Percentiles rank a stretch among this genome's conserved stretches.
These are phyloP conservation scores for Aschersonia sp. DNA, from an alignment of 2,329 filamentous ascomycete genomes.

Conservation along the genomic window DNA sequence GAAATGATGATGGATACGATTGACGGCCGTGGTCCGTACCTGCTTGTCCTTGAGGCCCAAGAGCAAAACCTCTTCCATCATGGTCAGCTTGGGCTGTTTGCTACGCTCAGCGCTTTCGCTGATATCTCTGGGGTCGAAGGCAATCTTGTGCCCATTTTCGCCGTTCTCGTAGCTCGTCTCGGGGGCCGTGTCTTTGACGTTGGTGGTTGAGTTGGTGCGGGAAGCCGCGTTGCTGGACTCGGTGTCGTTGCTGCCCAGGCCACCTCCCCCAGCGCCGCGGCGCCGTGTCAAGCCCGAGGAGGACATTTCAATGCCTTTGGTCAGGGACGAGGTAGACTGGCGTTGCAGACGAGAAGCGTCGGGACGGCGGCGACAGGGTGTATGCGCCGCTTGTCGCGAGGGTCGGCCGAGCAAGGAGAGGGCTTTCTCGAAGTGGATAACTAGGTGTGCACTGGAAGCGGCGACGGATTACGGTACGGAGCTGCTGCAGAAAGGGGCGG, in stretches of 20 bases:
- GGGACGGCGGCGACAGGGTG: slow-evolving; percentile 1
- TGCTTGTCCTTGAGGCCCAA: slow-evolving; percentile 98
- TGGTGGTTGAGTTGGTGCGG: slow-evolving; percentile 40
- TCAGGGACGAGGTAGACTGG: not conserved
- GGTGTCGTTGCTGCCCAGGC: slow-evolving; percentile 41
- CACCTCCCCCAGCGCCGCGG: slow-evolving; percentile 53
- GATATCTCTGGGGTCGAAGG: slow-evolving; percentile 92
- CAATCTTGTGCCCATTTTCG: slow-evolving; percentile 98
- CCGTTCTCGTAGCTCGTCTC: slow-evolving; percentile 81
- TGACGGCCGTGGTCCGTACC: slow-evolving; percentile 34
- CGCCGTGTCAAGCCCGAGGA: slow-evolving; percentile 45
- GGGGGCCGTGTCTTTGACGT: slow-evolving; percentile 38
- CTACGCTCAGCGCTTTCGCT: slow-evolving; percentile 90
- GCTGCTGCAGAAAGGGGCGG: not conserved
- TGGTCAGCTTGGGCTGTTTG: slow-evolving; percentile 94
- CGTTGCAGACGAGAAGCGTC: not conserved
- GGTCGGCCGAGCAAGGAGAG: not conserved
- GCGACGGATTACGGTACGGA: not conserved
- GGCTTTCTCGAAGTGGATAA: not conserved
- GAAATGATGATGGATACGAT: not conserved
- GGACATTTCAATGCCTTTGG: slow-evolving; percentile 15
- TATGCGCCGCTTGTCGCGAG: not conserved
- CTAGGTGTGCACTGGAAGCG: not conserved
- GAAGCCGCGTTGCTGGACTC: slow-evolving; percentile 41
- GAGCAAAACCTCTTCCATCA: slow-evolving; percentile 96